Percentiles rank a stretch among this genome's conserved stretches.
These are phyloP conservation scores for Candida nemodendra DNA, from an alignment of 805 yeast species.

Conservation along the genomic window DNA sequence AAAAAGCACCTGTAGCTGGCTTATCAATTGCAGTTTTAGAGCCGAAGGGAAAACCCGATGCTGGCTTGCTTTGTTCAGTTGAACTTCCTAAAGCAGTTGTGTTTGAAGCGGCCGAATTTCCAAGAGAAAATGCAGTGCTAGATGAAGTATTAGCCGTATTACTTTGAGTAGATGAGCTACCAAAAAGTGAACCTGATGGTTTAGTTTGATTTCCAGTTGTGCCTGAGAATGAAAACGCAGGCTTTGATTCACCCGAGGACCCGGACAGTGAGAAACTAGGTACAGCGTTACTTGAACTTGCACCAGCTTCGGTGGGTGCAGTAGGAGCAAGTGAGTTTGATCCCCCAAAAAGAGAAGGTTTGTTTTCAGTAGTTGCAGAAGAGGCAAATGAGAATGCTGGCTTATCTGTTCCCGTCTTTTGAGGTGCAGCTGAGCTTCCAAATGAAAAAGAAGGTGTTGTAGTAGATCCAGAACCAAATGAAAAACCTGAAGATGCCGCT, in stretches of 20 bases:
- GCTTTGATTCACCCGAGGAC: conserved; percentile 1
- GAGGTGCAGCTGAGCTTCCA: conserved; percentile 8
- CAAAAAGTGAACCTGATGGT: conserved; percentile 2
- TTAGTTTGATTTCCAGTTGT: background rate
- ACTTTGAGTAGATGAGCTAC: background rate
- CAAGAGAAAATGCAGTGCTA: background rate
- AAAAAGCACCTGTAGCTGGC: conserved; percentile 14
- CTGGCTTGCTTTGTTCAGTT: no score
- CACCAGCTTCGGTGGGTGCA: conserved; percentile 5
- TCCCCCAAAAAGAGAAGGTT: conserved; percentile 17
- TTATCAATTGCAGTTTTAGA: conserved; percentile 9
- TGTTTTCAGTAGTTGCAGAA: conserved; percentile 5
- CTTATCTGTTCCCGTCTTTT: no score
- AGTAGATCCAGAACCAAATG: no score
- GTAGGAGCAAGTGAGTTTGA: conserved; percentile 6
- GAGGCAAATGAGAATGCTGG: conserved; percentile 18
- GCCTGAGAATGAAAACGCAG: conserved; percentile 4
- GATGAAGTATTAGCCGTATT: background rate
- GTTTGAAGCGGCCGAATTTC: background rate
- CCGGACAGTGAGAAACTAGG: conserved; percentile 13
- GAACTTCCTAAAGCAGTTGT: background rate
- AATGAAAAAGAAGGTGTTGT: conserved; percentile 7
- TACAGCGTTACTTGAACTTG: no score
- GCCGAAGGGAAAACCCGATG: conserved; percentile 12
- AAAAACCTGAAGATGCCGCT: no score